phyloP scores from a whole-genome alignment of 148 eudicot species.

The Diospyros lotus region DNA sequence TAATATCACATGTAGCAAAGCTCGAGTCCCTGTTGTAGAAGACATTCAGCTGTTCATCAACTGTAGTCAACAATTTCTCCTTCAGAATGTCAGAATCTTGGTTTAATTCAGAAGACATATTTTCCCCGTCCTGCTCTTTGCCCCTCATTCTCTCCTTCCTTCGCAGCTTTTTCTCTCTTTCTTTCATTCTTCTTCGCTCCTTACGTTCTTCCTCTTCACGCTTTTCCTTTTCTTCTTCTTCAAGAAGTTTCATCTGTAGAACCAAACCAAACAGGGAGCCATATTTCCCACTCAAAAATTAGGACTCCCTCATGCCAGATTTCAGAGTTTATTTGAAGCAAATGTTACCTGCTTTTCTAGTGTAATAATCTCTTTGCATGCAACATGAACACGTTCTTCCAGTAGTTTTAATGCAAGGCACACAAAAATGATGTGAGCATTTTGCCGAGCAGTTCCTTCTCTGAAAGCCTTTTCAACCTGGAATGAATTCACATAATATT shows the following conservation, averaged over 20 bases:
- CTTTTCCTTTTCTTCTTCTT: constrained; percentile 98
- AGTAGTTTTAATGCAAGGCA: constrained; percentile 87
- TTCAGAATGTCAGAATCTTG: constrained; percentile 28
- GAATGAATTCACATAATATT: constrained; percentile 9
- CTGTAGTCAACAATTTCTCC: constrained; percentile 31
- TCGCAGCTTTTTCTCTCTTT: constrained; percentile 89
- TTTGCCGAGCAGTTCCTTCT: constrained; percentile 97
- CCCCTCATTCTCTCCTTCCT: constrained; percentile 92
- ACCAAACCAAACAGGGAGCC: constrained; percentile 15
- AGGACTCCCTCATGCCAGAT: background rate
- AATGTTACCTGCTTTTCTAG: constrained; percentile 78
- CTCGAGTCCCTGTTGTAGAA: constrained; percentile 23
- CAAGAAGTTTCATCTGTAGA: constrained; percentile 83
- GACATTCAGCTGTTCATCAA: constrained; percentile 39
- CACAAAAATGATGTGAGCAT: constrained; percentile 98
- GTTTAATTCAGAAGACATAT: constrained; percentile 43
- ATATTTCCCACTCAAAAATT: background rate
- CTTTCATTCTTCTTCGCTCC: constrained; percentile 84
- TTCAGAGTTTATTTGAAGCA: background rate
- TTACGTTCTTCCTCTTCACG: constrained; percentile 95
- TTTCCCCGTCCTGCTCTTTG: constrained; percentile 65
- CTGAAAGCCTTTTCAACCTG: constrained; percentile 99
- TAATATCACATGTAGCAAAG: constrained; percentile 33
- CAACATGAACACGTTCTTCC: constrained; percentile 91
- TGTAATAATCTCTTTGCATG: constrained; percentile 93